These are phyloP conservation scores for Triangularia verruculosa DNA, from an alignment of 2,329 filamentous ascomycete species.

Conservation along the genomic window DNA sequence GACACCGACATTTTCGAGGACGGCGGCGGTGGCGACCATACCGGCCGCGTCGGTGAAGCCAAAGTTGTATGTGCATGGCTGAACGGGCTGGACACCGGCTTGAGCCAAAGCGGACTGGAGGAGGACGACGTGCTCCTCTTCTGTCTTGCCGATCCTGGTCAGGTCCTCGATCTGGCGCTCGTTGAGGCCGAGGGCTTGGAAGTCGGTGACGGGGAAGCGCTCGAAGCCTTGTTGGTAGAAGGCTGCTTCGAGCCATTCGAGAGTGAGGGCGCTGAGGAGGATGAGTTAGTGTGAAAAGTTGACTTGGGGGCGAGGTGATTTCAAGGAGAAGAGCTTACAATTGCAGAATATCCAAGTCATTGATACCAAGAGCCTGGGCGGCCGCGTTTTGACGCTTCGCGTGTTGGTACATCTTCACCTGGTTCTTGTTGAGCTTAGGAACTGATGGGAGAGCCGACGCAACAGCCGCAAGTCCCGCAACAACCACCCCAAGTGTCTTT, in stretches of 20 bases:
- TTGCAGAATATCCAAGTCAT: conserved; percentile 56
- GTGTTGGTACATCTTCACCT: conserved; percentile 46
- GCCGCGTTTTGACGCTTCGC: conserved; percentile 51
- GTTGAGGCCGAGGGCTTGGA: conserved; percentile 59
- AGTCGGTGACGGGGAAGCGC: conserved; percentile 63
- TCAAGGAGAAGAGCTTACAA: conserved; percentile 44
- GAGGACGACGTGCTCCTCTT: conserved; percentile 59
- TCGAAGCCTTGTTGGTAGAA: conserved; percentile 72
- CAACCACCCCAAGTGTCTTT: conserved; percentile 41
- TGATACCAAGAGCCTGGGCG: conserved; percentile 45
- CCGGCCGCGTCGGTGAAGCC: conserved; percentile 60
- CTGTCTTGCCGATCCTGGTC: conserved; percentile 59
- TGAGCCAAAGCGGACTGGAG: conserved; percentile 60
- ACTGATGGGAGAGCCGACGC: conserved; percentile 47
- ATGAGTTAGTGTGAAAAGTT: conserved; percentile 21
- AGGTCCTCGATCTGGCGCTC: conserved; percentile 57
- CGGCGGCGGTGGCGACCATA: conserved; percentile 67
- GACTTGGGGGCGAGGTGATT: background rate
- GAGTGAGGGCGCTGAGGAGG: conserved; percentile 58
- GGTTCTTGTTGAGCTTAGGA: conserved; percentile 42
- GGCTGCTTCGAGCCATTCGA: conserved; percentile 70
- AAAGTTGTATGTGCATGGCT: conserved; percentile 71
- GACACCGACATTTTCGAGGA: conserved; percentile 71
- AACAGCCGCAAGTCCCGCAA: conserved; percentile 45
- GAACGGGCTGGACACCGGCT: conserved; percentile 62